Evolutionary conservation across 164 flowering plant species (phyloP), one percentile per base, ranked within the genome.

Genomic region (Akebia trifoliata): DNA sequence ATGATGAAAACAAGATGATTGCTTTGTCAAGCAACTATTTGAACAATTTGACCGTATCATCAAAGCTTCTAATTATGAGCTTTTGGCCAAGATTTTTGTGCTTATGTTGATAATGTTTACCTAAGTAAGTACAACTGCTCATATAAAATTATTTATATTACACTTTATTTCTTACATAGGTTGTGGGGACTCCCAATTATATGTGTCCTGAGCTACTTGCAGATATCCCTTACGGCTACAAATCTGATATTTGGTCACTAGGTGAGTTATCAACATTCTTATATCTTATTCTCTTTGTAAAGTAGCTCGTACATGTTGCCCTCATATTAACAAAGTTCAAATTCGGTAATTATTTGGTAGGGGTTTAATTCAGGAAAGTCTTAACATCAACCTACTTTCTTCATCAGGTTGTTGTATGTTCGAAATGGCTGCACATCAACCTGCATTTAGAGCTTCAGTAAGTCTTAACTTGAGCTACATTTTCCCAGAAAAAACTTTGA

Each of bases 151-250:
- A 4, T 40, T 1, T 15, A 0, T 20, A 29, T 31, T 28, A 15
- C n/a, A 18, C 39, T 34, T 42, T 26, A 6, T 49, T 46, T 39
- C 35, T 55, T 40, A 25, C 4, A 36, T 39, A 90, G 97, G 79
- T 83, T 58, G 90, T 85, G 57, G 95, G 95, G 39, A 87, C 95
- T 50, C 90, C 97, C 5, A 86, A 81, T 54, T 86, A 81, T 67
- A 86, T 85, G 95, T 90, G 97, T 54, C 97, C 95, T 56, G 97
- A 90, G 79, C 88, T 90, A 63, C 88, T 86, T 14, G 88, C 86
- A 25, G 86, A 90, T 70, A 83, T 81, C 37, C 97, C 97, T 12
- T 90, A 90, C 57, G 97, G 97, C 63, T 87, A 84, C 66, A 90
- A 90, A 70, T 90, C 97, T 30, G 97, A 87, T 64, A 90, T 90